These are phyloP conservation scores for Diutina scorzettiae DNA, from an alignment of 1,139 yeast genomes.

Conservation along the genomic window DNA sequence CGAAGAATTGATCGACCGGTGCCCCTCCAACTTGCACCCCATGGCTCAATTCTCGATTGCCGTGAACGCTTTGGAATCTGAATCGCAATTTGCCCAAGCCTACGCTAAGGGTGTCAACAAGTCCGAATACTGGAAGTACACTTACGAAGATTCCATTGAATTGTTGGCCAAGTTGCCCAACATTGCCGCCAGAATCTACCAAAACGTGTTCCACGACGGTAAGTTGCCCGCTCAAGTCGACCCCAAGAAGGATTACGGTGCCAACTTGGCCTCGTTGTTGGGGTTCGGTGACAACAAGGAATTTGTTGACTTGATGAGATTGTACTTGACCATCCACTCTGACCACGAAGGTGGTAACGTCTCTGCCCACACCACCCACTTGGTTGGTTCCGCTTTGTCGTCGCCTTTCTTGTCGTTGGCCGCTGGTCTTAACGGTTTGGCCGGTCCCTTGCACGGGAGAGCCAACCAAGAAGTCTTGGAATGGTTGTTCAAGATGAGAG, in stretches of 20 bases:
- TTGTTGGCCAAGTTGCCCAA: slow-evolving; percentile 86
- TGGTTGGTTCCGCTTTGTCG: slow-evolving; percentile 91
- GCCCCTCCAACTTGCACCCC: slow-evolving; percentile 86
- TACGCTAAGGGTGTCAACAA: slow-evolving; percentile 84
- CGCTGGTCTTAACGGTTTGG: slow-evolving; percentile 93
- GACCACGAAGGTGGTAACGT: slow-evolving; percentile 99
- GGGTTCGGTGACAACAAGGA: slow-evolving; percentile 75
- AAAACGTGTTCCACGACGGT: slow-evolving; percentile 82
- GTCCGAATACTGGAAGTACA: slow-evolving; percentile 84
- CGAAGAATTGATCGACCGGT: slow-evolving; percentile 66
- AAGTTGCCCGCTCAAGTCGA: slow-evolving; percentile 34
- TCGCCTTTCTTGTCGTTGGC: slow-evolving; percentile 86
- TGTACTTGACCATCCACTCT: slow-evolving; percentile 89
- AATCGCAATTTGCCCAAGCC: slow-evolving; percentile 82
- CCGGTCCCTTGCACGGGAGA: slow-evolving; percentile 97
- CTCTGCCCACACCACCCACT: slow-evolving; percentile 93
- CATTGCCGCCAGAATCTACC: slow-evolving; percentile 89
- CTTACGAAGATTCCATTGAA: slow-evolving; percentile 82
- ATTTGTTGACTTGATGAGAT: slow-evolving; percentile 83
- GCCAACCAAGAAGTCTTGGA: slow-evolving; percentile 97
- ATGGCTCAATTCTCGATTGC: slow-evolving; percentile 97
- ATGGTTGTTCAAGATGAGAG: slow-evolving; percentile 78
- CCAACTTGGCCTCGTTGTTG: slow-evolving; percentile 73
- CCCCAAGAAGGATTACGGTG: slow-evolving; percentile 57
- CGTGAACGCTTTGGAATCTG: slow-evolving; percentile 81